These are phyloP conservation scores for Calonectria montana DNA, from an alignment of 2,329 filamentous ascomycete species.

Conservation along the genomic window DNA sequence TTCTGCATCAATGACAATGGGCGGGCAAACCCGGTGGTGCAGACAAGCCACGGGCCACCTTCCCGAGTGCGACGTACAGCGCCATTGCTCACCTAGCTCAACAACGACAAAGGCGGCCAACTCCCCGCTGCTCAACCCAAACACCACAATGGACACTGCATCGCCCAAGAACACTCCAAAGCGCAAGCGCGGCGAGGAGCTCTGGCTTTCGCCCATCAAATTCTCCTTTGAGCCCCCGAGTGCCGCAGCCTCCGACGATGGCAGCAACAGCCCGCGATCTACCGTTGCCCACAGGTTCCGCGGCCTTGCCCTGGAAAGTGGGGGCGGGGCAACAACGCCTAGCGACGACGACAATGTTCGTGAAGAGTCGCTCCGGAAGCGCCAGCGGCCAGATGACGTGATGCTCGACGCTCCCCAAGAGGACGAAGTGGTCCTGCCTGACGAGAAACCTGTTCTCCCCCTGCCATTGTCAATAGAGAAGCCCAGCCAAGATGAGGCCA, in stretches of 20 bases:
- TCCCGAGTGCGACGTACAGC: constrained; percentile 2
- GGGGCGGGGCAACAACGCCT: constrained; percentile 55
- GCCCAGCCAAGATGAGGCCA: constrained; percentile 14
- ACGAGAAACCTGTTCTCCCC: constrained; percentile 21
- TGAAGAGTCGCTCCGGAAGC: constrained; percentile 50
- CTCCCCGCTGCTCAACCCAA: constrained; percentile 14
- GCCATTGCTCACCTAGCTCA: constrained; percentile 7
- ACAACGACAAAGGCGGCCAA: constrained; percentile 1
- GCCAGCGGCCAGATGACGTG: constrained; percentile 47
- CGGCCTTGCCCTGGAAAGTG: constrained; percentile 59
- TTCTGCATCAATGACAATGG: constrained; percentile 1
- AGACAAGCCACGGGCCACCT: constrained; percentile 10
- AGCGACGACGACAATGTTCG: constrained; percentile 45
- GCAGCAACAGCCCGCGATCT: constrained; percentile 63
- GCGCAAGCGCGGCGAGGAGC: constrained; percentile 57
- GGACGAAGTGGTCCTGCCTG: constrained; percentile 18
- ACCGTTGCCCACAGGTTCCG: constrained; percentile 64
- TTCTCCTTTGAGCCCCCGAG: constrained; percentile 60
- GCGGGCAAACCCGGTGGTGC: constrained; percentile 3
- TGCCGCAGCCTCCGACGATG: constrained; percentile 53
- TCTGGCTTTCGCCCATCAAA: constrained; percentile 47
- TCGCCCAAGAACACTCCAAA: constrained; percentile 54
- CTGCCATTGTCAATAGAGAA: constrained; percentile 9
- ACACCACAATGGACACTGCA: constrained; percentile 37
- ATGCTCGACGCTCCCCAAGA: constrained; percentile 43